Percentiles rank a stretch among this genome's conserved stretches.
These are phyloP conservation scores for Clarkia xantiana DNA, from an alignment of 345 rosid species.

Conservation along the genomic window DNA sequence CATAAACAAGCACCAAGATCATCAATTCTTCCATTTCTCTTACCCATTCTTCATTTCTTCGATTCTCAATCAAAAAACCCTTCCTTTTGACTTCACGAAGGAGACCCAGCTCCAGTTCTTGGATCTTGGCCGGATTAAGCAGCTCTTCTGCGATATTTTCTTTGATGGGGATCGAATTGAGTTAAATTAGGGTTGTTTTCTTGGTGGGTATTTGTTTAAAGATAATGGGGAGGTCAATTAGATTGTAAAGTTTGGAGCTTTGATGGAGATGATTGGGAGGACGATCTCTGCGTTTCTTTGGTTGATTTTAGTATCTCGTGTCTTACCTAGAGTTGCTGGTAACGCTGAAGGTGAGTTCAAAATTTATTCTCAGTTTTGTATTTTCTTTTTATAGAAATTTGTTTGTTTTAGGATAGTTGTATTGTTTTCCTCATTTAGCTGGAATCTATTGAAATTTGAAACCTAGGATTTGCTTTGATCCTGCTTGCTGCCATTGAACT, in stretches of 20 bases:
- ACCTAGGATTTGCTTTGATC: too few relatives aligned
- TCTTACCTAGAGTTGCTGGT: slow-evolving; percentile 33
- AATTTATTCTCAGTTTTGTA: not conserved
- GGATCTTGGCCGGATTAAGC: not conserved
- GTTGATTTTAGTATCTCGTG: slow-evolving; percentile 29
- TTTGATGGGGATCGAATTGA: not conserved
- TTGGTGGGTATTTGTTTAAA: not conserved
- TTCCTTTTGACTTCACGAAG: not conserved
- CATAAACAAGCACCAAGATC: too few relatives aligned
- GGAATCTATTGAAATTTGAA: too few relatives aligned
- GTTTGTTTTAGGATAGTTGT: not conserved
- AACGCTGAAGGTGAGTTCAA: slow-evolving; percentile 54
- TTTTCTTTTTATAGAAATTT: not conserved
- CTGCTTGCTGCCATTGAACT: too few relatives aligned
- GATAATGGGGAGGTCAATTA: slow-evolving; percentile 2
- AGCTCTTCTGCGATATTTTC: slow-evolving; percentile 1
- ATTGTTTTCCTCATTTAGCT: slow-evolving; percentile 3
- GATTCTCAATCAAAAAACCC: too few relatives aligned
- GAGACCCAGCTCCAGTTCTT: not conserved
- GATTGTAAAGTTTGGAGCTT: slow-evolving; percentile 4
- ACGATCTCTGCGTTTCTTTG: slow-evolving; percentile 22
- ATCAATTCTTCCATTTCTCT: too few relatives aligned
- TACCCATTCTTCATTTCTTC: too few relatives aligned
- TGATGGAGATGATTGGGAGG: slow-evolving; percentile 11
- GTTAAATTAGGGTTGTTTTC: not conserved